A percentile compares a stretch with the other conserved stretches of the same genome.
phyloP scores from a whole-genome alignment of 2,329 filamentous ascomycete species.

The Daldinia sp. region DNA sequence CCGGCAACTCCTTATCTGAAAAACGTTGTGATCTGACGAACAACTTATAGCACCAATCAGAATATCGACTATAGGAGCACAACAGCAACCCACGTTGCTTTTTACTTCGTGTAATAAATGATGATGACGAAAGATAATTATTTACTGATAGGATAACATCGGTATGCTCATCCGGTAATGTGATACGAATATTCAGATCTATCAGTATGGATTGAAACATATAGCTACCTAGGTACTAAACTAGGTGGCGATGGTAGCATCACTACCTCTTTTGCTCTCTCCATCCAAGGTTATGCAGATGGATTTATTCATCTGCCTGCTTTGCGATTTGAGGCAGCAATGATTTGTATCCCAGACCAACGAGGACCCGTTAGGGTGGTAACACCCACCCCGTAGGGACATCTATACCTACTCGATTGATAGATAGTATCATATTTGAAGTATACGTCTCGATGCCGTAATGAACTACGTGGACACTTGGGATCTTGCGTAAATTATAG shows the following conservation, averaged over 20 bases:
- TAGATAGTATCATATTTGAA: too few relatives aligned
- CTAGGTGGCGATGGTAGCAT: not conserved
- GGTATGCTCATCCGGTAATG: constrained; percentile 4
- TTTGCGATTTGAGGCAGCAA: too few relatives aligned
- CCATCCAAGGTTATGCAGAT: too few relatives aligned
- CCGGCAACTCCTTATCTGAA: constrained; percentile 19
- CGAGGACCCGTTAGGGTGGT: too few relatives aligned
- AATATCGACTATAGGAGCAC: constrained; percentile 2
- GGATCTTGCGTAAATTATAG: too few relatives aligned
- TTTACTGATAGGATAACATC: constrained; percentile 10
- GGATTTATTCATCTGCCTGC: too few relatives aligned
- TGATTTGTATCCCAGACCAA: too few relatives aligned
- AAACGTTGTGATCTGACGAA: constrained; percentile 16
- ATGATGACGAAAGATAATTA: constrained; percentile 4
- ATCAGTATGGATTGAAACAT: not conserved
- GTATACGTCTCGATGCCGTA: too few relatives aligned
- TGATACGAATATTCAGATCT: constrained; percentile 14
- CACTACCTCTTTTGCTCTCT: not conserved
- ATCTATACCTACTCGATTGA: too few relatives aligned
- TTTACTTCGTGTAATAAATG: not conserved
- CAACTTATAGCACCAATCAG: constrained; percentile 22
- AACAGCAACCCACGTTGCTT: constrained; percentile 11
- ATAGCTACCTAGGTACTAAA: too few relatives aligned
- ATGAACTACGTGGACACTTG: too few relatives aligned
- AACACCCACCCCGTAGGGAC: too few relatives aligned